Evolutionary conservation across 139 green algal species (phyloP), one percentile per base, ranked within the genome.

Genomic region (Gonium pectorale): DNA sequence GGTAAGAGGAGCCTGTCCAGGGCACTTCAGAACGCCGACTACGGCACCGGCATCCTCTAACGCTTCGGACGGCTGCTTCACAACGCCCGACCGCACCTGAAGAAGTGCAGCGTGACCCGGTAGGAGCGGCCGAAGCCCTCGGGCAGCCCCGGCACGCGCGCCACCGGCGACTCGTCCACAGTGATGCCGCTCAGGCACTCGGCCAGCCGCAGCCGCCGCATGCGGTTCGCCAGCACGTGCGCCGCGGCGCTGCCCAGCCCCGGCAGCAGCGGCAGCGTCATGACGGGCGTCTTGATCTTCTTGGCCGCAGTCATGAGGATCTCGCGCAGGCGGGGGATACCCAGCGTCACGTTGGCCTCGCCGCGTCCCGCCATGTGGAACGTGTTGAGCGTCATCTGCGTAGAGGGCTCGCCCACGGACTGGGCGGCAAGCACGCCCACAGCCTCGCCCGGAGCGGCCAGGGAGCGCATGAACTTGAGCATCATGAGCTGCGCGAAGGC

Each of bases 331-430:
- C 97, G 95, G 1, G 97, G 97, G 67, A 99, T 99, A 64, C 97
- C 97, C 51, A 99, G 91, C 46, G 97, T 99, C 85, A 99, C 97
- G 85, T 99, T 99, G 21, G 97, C 97, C 90, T 99, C 96, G 4
- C 97, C 96, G 3, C 96, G 93, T 1, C 96, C 96, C 54, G 93
- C 94, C 94, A 97, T 97, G 90, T 99, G 97, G 92, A 99, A 99
- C 27, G 96, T 99, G 93, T 98, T 99, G 73, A 98, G 94, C 33
- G 95, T 98, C 92, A 98, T 97, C 86, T 98, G 95, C 31, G 94
- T 97, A 49, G 86, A 94, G 2, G 96, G 97, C 91, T 98, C 96
- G n/a, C 96, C 97, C 2, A 99, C 86, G 27, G 90, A 97, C 88
- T 99, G 97, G 19, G 94, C 97, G 5, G 97, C 97, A 15, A 99